phyloP scores from a whole-genome alignment of 176 grass and related monocot genomes.

The Oryza officinalis region DNA sequence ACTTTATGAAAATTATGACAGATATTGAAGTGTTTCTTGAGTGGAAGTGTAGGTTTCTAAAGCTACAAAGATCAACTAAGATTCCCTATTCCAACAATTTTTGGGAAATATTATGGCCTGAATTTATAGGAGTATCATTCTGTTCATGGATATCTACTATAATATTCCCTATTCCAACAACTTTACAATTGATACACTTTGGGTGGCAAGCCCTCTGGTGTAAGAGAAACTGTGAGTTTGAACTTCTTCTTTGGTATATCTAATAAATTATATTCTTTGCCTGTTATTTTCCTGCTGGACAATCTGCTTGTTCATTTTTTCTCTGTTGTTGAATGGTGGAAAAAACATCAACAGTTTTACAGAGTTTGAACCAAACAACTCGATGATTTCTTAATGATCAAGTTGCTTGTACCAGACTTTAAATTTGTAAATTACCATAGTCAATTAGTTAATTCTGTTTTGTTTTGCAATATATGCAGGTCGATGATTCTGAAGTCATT shows the following conservation, averaged over 20 bases:
- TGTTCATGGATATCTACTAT: neutral
- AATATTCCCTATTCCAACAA: neutral
- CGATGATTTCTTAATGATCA: constrained; percentile 11
- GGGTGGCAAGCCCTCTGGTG: too few species aligned
- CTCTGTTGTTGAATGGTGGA: neutral
- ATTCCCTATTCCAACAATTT: too few species aligned
- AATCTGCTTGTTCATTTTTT: neutral
- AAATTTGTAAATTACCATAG: neutral
- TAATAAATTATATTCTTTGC: too few species aligned
- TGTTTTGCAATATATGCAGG: constrained; percentile 45
- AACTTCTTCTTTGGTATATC: too few species aligned
- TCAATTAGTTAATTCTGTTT: neutral
- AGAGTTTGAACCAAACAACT: neutral
- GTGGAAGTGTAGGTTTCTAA: neutral
- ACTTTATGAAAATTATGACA: constrained; percentile 14
- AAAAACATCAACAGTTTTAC: too few species aligned
- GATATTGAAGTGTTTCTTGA: constrained; percentile 9
- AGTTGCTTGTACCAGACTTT: constrained; percentile 6
- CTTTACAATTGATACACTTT: too few species aligned
- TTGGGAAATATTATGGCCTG: too few species aligned
- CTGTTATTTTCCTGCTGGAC: too few species aligned
- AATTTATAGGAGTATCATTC: too few species aligned
- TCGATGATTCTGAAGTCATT: constrained; percentile 81
- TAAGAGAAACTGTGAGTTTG: too few species aligned
- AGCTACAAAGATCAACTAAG: neutral